Percentiles rank a stretch among this genome's conserved stretches.
These are phyloP conservation scores for Blastobotrys capitulatus DNA, from an alignment of 1,139 yeast genomes.

Conservation along the genomic window DNA sequence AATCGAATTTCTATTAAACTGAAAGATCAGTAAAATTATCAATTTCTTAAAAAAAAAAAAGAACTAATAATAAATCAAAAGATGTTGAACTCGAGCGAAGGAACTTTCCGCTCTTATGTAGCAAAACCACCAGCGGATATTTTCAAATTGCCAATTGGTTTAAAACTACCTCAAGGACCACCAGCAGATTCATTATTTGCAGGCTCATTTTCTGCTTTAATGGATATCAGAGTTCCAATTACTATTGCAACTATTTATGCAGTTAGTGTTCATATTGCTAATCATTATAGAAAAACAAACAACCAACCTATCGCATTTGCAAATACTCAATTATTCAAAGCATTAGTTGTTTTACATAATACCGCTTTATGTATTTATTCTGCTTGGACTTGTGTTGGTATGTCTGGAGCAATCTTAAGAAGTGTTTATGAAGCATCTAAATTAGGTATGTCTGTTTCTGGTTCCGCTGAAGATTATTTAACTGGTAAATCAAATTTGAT, in stretches of 20 bases:
- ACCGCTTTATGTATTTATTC: constrained; percentile 59
- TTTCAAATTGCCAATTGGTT: constrained; percentile 28
- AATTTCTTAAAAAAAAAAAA: not conserved
- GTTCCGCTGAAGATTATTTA: constrained; percentile 29
- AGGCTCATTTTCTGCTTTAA: constrained; percentile 32
- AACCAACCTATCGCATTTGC: constrained; percentile 55
- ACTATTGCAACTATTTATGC: constrained; percentile 58
- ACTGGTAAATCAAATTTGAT: constrained; percentile 19
- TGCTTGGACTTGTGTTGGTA: constrained; percentile 69
- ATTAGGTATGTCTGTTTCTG: constrained; percentile 15
- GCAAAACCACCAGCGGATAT: constrained; percentile 27
- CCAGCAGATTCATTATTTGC: constrained; percentile 25
- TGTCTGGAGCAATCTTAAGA: constrained; percentile 46
- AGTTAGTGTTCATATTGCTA: constrained; percentile 51
- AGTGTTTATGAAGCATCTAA: constrained; percentile 25
- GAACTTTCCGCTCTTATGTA: constrained; percentile 18
- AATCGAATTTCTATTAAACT: no score
- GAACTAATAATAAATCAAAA: not conserved
- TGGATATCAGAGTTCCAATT: constrained; percentile 46
- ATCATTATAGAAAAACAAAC: constrained; percentile 40
- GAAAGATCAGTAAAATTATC: no score
- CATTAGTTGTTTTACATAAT: constrained; percentile 58
- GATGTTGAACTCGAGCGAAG: constrained; percentile 4
- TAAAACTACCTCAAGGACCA: constrained; percentile 28
- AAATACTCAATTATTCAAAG: constrained; percentile 43